A percentile compares a stretch with the other conserved stretches of the same genome.
phyloP scores from a whole-genome alignment of 352 stramenopile genomes.

The Saprolegnia parasitica region DNA sequence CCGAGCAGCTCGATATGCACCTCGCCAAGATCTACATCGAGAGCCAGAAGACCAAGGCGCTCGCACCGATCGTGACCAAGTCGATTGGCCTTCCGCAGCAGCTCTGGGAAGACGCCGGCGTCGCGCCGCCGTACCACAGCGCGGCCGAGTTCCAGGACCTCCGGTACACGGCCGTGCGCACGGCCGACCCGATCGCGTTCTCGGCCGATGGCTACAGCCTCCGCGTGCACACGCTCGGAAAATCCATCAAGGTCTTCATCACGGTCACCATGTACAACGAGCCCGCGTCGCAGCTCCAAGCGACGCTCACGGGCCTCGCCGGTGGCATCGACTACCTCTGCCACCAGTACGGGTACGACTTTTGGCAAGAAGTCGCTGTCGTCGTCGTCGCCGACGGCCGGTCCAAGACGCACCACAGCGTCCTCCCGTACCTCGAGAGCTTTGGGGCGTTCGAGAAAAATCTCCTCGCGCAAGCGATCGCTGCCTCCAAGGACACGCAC shows the following conservation, averaged over 20 bases:
- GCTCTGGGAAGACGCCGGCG: constrained; percentile 33
- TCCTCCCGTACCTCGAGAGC: constrained; percentile 36
- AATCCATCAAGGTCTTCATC: constrained; percentile 43
- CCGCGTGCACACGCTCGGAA: constrained; percentile 35
- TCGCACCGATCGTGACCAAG: constrained; percentile 41
- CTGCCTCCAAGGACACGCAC: constrained; percentile 36
- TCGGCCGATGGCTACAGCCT: constrained; percentile 40
- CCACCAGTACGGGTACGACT: constrained; percentile 37
- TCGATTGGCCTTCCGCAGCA: constrained; percentile 39
- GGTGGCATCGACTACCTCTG: constrained; percentile 40
- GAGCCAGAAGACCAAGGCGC: constrained; percentile 32
- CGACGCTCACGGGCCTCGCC: constrained; percentile 40
- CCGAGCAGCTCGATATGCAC: constrained; percentile 43
- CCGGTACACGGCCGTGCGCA: constrained; percentile 44
- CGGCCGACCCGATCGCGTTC: constrained; percentile 40
- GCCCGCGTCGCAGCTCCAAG: constrained; percentile 38
- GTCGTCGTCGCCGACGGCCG: constrained; percentile 42
- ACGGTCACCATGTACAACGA: constrained; percentile 52
- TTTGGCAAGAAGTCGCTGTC: constrained; percentile 42
- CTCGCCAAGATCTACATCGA: constrained; percentile 41
- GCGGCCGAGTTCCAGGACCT: constrained; percentile 42
- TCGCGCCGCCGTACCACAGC: constrained; percentile 31
- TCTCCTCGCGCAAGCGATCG: constrained; percentile 40
- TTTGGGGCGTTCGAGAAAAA: constrained; percentile 44
- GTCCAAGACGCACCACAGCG: constrained; percentile 37